phyloP scores from a whole-genome alignment of 768 basidiomycete genomes.

The Lactifluus rugatus region DNA sequence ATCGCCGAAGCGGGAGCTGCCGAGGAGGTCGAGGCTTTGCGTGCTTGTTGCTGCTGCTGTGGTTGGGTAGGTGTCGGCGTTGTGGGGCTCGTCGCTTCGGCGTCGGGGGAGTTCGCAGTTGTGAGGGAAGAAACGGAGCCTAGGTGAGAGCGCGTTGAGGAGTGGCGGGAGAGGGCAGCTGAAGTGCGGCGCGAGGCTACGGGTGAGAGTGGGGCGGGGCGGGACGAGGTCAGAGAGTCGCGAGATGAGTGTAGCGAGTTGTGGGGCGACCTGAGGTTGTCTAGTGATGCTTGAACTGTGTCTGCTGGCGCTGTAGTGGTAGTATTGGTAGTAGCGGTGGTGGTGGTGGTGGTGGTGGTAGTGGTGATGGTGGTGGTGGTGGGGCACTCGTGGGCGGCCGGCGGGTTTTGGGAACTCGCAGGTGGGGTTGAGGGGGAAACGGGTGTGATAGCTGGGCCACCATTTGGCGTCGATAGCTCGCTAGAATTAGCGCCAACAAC shows the following conservation, averaged over 20 bases:
- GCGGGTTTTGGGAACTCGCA: slow-evolving; percentile 4
- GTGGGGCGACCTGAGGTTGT: slow-evolving; percentile 25
- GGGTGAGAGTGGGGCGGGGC: slow-evolving; percentile 56
- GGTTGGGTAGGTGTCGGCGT: slow-evolving; percentile 6
- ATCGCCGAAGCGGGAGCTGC: slow-evolving; percentile 12
- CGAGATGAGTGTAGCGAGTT: slow-evolving; percentile 28
- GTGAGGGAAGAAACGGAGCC: slow-evolving; percentile 27
- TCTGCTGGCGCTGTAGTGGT: not conserved
- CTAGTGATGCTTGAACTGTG: slow-evolving; percentile 7
- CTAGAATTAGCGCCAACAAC: not conserved
- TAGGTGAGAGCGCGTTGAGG: slow-evolving; percentile 32
- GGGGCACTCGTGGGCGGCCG: not conserved
- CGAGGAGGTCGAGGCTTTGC: not conserved
- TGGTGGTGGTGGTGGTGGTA: not conserved
- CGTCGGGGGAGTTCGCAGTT: not conserved
- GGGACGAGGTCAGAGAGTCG: slow-evolving; percentile 35
- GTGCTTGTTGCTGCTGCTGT: not conserved
- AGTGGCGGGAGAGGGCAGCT: slow-evolving; percentile 27
- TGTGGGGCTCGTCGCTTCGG: slow-evolving; percentile 7
- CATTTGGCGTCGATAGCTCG: not conserved
- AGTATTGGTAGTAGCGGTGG: too few species aligned
- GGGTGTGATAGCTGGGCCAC: not conserved
- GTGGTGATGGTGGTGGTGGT: not conserved
- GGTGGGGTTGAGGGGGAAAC: slow-evolving; percentile 7
- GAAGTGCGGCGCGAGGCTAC: slow-evolving; percentile 39